Evolutionary conservation across 768 basidiomycete species (phyloP), one percentile per base, ranked within the genome.

Genomic region (Pleurotus pulmonarius): DNA sequence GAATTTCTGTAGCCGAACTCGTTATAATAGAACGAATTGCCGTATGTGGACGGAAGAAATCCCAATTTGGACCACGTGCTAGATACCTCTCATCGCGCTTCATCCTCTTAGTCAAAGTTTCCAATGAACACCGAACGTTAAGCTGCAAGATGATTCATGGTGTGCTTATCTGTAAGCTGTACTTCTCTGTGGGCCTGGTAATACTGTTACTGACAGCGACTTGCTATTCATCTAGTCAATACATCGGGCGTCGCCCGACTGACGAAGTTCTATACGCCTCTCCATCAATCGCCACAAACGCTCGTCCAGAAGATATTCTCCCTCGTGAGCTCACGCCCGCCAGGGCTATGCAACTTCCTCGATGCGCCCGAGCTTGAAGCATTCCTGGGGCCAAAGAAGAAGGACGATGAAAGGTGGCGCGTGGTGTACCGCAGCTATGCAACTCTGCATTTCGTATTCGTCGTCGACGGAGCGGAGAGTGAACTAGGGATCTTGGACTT

Each of bases 391-490:
- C 78, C 74, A 29, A 77, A 78, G 49, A 73, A 75, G 29, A 77
- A 76, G 58, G 76, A 69, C 29, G 81, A 81, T 49, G 86, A 88
- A 61, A 78, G 82, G 67, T 85, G 91, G 77, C 79, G 90, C 57
- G 91, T 98, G 41, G 93, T 98, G 29, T 98, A 98, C 71, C 78
- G 96, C 51, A 93, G 86, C 70, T 98, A 98, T 69, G 96, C 96
- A 3, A 98, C 96, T 1, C 80, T 99, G 39, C 94, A 92, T 72
- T 98, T 99, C 65, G 94, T 96, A 11, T 95, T 98, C 69, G 92
- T 98, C 4, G 95, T 98, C 4, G 96, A 98, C 66, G 86, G 87
- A 24, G 90, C 92, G 15, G 97, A 99, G 75, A 98, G 94, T 65
- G 97, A 98, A 72, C 80, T 99, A 20, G 97, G 96, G 3, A 89